Conservation (phyloP, 2,329 filamentous ascomycete genomes). For the Colletotrichum acutatum region DNA sequence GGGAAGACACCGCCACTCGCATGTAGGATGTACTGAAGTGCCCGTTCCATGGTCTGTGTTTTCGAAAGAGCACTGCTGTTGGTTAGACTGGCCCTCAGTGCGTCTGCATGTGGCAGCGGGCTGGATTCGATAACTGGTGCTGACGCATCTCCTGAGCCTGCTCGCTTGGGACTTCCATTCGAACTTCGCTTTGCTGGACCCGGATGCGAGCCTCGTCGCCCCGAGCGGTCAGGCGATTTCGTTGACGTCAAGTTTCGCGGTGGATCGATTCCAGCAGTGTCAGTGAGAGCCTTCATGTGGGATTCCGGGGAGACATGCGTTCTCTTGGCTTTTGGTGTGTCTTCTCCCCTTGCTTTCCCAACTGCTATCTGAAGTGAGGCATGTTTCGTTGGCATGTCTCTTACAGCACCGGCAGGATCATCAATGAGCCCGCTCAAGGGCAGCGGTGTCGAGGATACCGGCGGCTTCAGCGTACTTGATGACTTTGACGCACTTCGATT, state of each 20-base stretch:
- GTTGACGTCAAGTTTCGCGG: neutral
- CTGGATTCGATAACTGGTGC: neutral
- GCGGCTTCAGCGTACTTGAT: neutral
- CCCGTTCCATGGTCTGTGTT: conserved; percentile 15
- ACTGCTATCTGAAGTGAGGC: conserved; percentile 6
- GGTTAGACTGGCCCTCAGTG: conserved; percentile 9
- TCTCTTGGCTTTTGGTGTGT: neutral
- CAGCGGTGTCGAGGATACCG: neutral
- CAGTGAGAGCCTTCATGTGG: neutral
- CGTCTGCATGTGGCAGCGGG: neutral
- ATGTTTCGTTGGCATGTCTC: conserved; percentile 29
- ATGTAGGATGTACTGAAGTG: conserved; percentile 51
- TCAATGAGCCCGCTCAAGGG: conserved; percentile 23
- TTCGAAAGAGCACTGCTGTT: neutral
- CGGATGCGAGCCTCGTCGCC: neutral
- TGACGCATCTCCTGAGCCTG: neutral
- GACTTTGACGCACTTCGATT: neutral
- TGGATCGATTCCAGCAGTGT: neutral
- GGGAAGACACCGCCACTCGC: conserved; percentile 60
- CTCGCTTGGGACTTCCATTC: neutral
- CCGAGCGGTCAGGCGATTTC: neutral
- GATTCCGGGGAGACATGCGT: neutral
- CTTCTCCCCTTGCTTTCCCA: neutral
- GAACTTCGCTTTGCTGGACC: neutral
- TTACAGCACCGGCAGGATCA: conserved; percentile 9